Percentiles rank a stretch among this genome's conserved stretches.
Conservation (phyloP, 2,329 filamentous ascomycete species). For the Diaporthe sp. region DNA sequence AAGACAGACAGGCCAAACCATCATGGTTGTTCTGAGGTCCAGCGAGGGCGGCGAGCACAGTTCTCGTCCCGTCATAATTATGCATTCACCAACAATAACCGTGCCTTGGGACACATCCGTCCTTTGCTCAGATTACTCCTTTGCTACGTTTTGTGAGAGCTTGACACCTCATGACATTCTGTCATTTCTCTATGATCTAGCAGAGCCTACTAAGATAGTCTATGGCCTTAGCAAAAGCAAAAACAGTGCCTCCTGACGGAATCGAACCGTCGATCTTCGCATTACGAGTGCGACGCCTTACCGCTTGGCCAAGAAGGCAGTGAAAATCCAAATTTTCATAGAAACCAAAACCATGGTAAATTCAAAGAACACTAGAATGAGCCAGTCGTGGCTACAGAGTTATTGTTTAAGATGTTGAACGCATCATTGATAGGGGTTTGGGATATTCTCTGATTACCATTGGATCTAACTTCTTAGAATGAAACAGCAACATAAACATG, state of each 20-base stretch:
- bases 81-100: neutral
- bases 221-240: neutral
- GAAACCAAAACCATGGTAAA: accelerated
- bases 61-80: constrained; percentile 6
- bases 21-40: neutral
- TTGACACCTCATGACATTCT: too few relatives aligned
- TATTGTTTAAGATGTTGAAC: too few relatives aligned
- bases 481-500: neutral
- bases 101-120: neutral
- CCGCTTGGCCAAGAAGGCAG: constrained; percentile 41
- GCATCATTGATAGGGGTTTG: neutral
- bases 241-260: constrained; percentile 37
- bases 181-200: neutral
- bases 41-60: neutral
- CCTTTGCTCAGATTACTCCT: too few relatives aligned
- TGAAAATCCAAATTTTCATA: accelerated
- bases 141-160: neutral
- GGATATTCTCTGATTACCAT: neutral
- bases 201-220: neutral
- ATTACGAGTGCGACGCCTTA: constrained; percentile 40
- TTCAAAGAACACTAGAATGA: neutral
- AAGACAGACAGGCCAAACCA: constrained; percentile 2
- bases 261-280: constrained; percentile 43
- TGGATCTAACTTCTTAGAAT: neutral
- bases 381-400: accelerated